phyloP scores from a whole-genome alignment of 2,329 filamentous ascomycete genomes.

The Pseudovirgaria hyperparasitica region DNA sequence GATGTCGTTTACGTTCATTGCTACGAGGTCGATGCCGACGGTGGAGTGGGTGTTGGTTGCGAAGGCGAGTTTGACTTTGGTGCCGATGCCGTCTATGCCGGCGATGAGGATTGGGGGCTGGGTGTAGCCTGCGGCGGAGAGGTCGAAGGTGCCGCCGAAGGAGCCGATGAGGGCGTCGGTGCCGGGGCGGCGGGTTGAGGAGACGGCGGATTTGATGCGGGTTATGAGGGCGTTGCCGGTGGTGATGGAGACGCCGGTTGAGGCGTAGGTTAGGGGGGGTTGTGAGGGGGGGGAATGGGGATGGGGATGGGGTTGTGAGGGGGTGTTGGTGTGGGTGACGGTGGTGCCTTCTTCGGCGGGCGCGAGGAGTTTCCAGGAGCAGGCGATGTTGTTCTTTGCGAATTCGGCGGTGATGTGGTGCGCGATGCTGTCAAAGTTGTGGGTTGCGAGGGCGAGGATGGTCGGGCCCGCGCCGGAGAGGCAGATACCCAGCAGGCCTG shows the following conservation, averaged over 20 bases:
- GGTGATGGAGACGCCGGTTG: constrained; percentile 87
- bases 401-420: constrained; percentile 64
- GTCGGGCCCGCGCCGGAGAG: constrained; percentile 90
- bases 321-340: constrained; percentile 14
- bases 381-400: constrained; percentile 57
- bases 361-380: constrained; percentile 77
- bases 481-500: constrained; percentile 85
- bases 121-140: constrained; percentile 60
- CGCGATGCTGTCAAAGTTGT: constrained; percentile 81
- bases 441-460: constrained; percentile 82
- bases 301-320: constrained; percentile 9
- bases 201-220: constrained; percentile 82
- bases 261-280: constrained; percentile 67
- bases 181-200: constrained; percentile 69
- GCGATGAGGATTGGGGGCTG: constrained; percentile 74
- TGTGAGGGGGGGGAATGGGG: too few species aligned
- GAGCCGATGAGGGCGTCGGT: constrained; percentile 91
- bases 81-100: constrained; percentile 91
- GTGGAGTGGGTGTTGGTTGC: constrained; percentile 81
- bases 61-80: constrained; percentile 93
- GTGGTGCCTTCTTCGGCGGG: constrained; percentile 61
- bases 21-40: constrained; percentile 91
- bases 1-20: constrained; percentile 98
- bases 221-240: constrained; percentile 87
- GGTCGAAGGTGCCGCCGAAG: constrained; percentile 79